Evolutionary conservation across 208 protist genomes (phyloP).

Genomic region (Acanthamoeba triangularis): DNA sequence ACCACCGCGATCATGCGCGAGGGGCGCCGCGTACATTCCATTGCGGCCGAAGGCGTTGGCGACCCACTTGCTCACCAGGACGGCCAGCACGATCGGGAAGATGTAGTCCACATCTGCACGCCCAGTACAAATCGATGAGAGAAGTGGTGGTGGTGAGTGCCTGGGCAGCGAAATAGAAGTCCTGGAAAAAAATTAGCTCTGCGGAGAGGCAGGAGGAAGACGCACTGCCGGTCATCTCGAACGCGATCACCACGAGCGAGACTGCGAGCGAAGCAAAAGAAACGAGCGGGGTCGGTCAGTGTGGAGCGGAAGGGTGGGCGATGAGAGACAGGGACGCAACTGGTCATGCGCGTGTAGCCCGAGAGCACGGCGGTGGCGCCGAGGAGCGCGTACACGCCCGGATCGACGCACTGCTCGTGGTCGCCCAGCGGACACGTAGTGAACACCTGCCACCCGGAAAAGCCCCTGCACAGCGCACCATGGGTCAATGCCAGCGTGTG

Average conservation of each 20-base stretch:
- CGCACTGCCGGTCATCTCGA: constrained; percentile 74
- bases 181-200: no score
- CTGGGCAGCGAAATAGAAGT: no score
- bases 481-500: no score
- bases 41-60: constrained; percentile 31
- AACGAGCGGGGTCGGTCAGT: no score
- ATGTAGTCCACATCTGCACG: constrained; percentile 49
- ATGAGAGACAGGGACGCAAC: background rate
- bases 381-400: constrained; percentile 79
- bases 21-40: background rate
- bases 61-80: constrained; percentile 61
- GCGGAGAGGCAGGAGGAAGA: no score
- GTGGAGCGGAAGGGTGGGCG: background rate
- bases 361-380: constrained; percentile 79
- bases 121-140: no score
- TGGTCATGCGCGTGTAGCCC: constrained; percentile 83
- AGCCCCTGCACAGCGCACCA: background rate
- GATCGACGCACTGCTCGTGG: constrained; percentile 9
- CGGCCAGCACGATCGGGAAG: constrained; percentile 30
- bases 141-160: no score
- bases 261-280: background rate
- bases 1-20: no score
- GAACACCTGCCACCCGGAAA: constrained; percentile 36
- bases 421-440: background rate
- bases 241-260: constrained; percentile 73